These are phyloP conservation scores for Ilyonectria mors-panacis DNA, from an alignment of 2,329 filamentous ascomycete species.

Conservation along the genomic window DNA sequence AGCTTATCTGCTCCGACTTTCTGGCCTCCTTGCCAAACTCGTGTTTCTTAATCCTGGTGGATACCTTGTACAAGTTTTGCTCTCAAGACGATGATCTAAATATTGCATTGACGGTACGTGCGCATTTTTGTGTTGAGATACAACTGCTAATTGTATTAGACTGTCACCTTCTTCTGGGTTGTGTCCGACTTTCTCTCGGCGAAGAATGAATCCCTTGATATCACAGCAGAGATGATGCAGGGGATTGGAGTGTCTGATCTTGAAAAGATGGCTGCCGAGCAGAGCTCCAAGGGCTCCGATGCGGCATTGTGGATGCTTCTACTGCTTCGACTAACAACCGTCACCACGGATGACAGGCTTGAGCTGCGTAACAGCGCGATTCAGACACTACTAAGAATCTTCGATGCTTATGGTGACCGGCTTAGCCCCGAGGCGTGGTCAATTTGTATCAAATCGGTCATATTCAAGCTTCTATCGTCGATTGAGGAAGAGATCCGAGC, in stretches of 20 bases:
- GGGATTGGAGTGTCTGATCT: conserved; percentile 67
- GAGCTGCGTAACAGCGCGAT: conserved; percentile 90
- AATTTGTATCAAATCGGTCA: conserved; percentile 83
- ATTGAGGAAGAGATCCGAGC: conserved; percentile 72
- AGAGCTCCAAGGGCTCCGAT: conserved; percentile 73
- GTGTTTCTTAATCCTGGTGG: conserved; percentile 84
- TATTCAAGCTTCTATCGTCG: conserved; percentile 82
- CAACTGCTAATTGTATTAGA: conserved; percentile 61
- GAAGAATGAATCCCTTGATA: conserved; percentile 70
- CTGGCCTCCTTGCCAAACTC: conserved; percentile 78
- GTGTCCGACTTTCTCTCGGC: conserved; percentile 87
- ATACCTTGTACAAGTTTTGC: conserved; percentile 91
- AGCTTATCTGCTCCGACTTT: conserved; percentile 96
- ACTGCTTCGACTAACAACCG: conserved; percentile 77
- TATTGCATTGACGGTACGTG: conserved; percentile 86
- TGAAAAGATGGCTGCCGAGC: conserved; percentile 70
- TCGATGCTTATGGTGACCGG: conserved; percentile 90
- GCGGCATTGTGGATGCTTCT: conserved; percentile 86
- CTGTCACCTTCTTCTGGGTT: conserved; percentile 96
- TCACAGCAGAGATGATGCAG: conserved; percentile 70
- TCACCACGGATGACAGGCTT: conserved; percentile 79
- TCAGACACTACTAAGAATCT: conserved; percentile 90
- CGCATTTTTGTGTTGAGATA: not conserved
- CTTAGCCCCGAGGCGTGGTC: conserved; percentile 86
- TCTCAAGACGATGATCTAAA: conserved; percentile 94